Evolutionary conservation across 371 early-diverging fungal species (phyloP), one percentile per base, ranked within the genome.

Genomic region (Apophysomyces elegans): DNA sequence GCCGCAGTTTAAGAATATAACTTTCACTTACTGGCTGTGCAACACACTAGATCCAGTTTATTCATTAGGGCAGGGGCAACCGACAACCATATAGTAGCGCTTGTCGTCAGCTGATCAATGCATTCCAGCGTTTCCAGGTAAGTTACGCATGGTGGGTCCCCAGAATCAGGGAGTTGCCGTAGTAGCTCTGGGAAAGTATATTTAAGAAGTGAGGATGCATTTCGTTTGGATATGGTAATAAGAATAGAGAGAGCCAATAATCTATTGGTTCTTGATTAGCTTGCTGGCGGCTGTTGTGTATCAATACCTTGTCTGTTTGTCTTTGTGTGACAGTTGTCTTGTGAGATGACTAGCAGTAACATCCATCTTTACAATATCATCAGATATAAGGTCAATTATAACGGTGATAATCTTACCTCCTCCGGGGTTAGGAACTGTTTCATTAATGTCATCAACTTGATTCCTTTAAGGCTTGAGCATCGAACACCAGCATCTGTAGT

Each of bases 401-500:
- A 21, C 11, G 12, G 32, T 57, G 26, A 13, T 12, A 7, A 4
- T 59, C 37, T 64, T 61, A 71, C 72, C 70, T 91, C 88, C 47
- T 88, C 78, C 38, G 74, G 68, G 16, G 76, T 75, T 35, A 90
- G 68, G 60, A 90, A 86, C 18, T 81, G 81, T n/a, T 84, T 81
- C 68, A 91, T 81, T n/a, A 87, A 60, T 4, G 83, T 78, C 80
- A 89, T 81, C 18, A 83, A 81, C 32, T 83, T 80, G 36, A 91
- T 81, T 13, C 88, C 90, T 64, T 78, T 79, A 7, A 90, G 68
- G 32, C 89, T 85, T 21, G 81, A 77, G 32, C 84, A 70, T 37
- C 83, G 75, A 65, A 90, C 68, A 7, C 80, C 76, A 36, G 71
- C 76, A 70, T 90, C 69, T 4, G 63, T 16, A 21, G 59, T 26